A percentile compares a stretch with the other conserved stretches of the same genome.
phyloP scores from a whole-genome alignment of 139 green algal genomes.

The Asterochloris sp. region DNA sequence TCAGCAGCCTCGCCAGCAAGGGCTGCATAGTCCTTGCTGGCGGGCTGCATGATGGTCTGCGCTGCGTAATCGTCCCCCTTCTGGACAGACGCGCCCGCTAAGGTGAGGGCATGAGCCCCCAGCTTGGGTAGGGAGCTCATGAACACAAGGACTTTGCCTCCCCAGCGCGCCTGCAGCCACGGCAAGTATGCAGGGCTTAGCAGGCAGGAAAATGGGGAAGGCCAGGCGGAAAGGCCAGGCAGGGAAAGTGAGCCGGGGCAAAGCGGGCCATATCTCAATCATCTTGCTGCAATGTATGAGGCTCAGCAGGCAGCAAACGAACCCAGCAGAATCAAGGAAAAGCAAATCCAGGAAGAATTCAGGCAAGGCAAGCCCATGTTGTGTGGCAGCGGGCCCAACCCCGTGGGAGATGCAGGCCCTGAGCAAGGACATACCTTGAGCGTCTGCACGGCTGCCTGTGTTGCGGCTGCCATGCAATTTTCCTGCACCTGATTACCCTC shows the following conservation, averaged over 20 bases:
- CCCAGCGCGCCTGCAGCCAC: slow-evolving; percentile 23
- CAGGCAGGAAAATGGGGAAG: too few species aligned
- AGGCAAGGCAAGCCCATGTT: too few species aligned
- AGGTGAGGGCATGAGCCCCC: not conserved
- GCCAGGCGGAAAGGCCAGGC: too few species aligned
- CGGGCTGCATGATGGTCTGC: slow-evolving; percentile 49
- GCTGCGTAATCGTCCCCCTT: slow-evolving; percentile 29
- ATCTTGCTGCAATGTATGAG: too few species aligned
- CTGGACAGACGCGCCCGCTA: not conserved
- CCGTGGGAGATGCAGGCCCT: too few species aligned
- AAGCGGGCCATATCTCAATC: too few species aligned
- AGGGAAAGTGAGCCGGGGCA: too few species aligned
- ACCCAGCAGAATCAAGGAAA: too few species aligned
- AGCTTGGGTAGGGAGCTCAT: slow-evolving; percentile 57
- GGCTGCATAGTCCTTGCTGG: slow-evolving; percentile 55
- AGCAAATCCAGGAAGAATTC: too few species aligned
- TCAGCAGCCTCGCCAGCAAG: slow-evolving; percentile 67
- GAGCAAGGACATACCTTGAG: slow-evolving; percentile 42
- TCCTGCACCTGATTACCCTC: slow-evolving; percentile 36
- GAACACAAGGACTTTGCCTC: slow-evolving; percentile 82
- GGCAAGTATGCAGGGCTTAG: too few species aligned
- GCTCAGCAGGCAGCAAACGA: too few species aligned
- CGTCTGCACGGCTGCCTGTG: slow-evolving; percentile 60
- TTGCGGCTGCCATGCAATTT: slow-evolving; percentile 53
- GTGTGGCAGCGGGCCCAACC: too few species aligned